Base-by-base conservation (phyloP, 352 stramenopile genomes). In the Phytopythium ostracodes region DNA sequence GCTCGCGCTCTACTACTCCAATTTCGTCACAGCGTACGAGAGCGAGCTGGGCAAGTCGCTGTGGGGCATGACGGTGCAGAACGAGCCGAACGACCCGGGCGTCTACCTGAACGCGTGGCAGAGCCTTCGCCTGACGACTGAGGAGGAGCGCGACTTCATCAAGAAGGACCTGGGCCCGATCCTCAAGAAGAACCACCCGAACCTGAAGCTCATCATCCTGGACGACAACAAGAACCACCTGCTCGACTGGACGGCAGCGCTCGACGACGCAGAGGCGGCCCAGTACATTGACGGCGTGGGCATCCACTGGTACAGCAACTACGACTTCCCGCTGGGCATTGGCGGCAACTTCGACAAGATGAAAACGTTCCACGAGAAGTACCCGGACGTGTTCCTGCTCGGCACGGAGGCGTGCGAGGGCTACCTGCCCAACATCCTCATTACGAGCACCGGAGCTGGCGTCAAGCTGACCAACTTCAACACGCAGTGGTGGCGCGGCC, bases 261-360 rank as follows among this genome's bases (percentile, higher is more conserved):
- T 82, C 20, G 70, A 71, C 27, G 68, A 84, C 25, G 47, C 40
- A 4, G 78, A 87, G 6, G 58, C 68, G 2, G 47, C 51, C n/a
- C 56, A 89, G 66, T 96, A 92, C 66, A 54, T 96, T 3, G 65
- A 76, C 42, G 87, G 87, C n/a, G 74, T 95, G 47, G 88, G 78
- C 4, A 87, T 93, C 60, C 88, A 96, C 63, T 96, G 88, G 84
- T 91, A 93, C 66, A 72, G 64, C 27, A 61, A 77, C 53, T 54
- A 70, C 24, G 77, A 84, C 42, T 82, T 81, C 27, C 52, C 65
- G 11, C 44, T 72, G 11, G 62, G 67, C 38, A 31, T 44, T 7
- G 59, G 55, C 14, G 73, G 71, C 20, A 71, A 73, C 55, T 86
- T 86, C 55, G 64, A 62, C 7, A 61, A 73, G 20, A 64, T 86